Percentiles rank a stretch among this genome's conserved stretches.
These are phyloP conservation scores for Ophioceras dolichostomum DNA, from an alignment of 2,329 filamentous ascomycete species.

Conservation along the genomic window DNA sequence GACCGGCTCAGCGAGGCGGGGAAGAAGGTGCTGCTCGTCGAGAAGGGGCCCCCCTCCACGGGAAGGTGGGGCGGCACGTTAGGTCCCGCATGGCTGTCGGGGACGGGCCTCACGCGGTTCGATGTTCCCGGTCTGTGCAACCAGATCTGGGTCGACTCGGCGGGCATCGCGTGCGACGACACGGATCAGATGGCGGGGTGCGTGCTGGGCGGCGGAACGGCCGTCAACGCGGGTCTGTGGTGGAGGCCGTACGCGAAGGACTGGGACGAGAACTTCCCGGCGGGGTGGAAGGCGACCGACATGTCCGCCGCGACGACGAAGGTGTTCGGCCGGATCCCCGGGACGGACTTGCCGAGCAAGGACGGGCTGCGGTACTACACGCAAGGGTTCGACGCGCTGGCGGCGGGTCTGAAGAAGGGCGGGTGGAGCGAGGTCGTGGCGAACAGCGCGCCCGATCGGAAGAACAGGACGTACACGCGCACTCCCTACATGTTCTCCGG, in stretches of 20 bases:
- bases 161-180: constrained; percentile 51
- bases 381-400: constrained; percentile 45
- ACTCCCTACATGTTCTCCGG: constrained; percentile 50
- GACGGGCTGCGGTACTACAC: constrained; percentile 51
- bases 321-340: constrained; percentile 50
- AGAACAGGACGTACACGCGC: constrained; percentile 48
- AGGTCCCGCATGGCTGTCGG: constrained; percentile 48
- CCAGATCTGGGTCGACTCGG: constrained; percentile 52
- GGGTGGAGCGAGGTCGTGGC: constrained; percentile 51
- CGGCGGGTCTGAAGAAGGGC: constrained; percentile 37
- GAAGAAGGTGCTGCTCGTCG: constrained; percentile 51
- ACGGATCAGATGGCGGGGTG: constrained; percentile 65
- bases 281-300: constrained; percentile 52
- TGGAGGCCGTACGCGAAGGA: constrained; percentile 52
- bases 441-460: constrained; percentile 41
- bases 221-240: constrained; percentile 58
- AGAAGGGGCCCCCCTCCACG: constrained; percentile 48
- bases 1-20: constrained; percentile 52
- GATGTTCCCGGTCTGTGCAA: constrained; percentile 62
- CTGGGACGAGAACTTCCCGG: constrained; percentile 53
- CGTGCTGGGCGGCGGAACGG: constrained; percentile 54
- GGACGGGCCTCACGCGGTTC: constrained; percentile 53
- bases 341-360: constrained; percentile 46
- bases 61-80: constrained; percentile 52
- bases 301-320: constrained; percentile 41